Conservation (phyloP, 2,329 filamentous ascomycete species). For the Cytospora leucostoma region DNA sequence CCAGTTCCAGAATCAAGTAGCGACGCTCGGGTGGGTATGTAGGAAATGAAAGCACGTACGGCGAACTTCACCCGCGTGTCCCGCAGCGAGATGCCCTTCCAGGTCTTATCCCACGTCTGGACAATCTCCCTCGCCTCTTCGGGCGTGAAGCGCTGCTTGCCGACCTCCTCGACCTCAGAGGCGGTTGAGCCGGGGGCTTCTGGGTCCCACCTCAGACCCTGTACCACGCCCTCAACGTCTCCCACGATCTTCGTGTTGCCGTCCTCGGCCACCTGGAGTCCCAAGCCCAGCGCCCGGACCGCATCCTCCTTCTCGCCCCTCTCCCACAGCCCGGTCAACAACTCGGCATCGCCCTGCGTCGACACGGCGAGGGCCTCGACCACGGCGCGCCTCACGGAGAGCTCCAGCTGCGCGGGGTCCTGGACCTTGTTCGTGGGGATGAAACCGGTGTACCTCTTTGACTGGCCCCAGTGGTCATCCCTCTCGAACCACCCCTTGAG, state of each 20-base stretch:
- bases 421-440: constrained; percentile 42
- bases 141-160: constrained; percentile 31
- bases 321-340: constrained; percentile 35
- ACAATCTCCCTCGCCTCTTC: constrained; percentile 47
- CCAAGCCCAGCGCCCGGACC: constrained; percentile 38
- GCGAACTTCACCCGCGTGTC: constrained; percentile 69
- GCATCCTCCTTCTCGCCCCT: constrained; percentile 40
- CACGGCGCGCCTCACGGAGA: constrained; percentile 52
- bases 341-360: constrained; percentile 32
- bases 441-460: constrained; percentile 50
- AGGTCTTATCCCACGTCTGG: constrained; percentile 54
- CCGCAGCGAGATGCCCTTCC: constrained; percentile 59
- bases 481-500: constrained; percentile 56
- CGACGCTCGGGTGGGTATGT: not conserved
- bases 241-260: constrained; percentile 45
- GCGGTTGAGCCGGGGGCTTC: constrained; percentile 7
- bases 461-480: constrained; percentile 52
- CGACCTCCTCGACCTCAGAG: constrained; percentile 29
- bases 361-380: constrained; percentile 52
- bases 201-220: constrained; percentile 30
- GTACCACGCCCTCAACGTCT: constrained; percentile 36
- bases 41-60: constrained; percentile 49
- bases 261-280: constrained; percentile 42
- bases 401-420: constrained; percentile 49
- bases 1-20: not conserved